Conservation (phyloP, 129 eudicot genomes). For the Chrysanthemum seticuspe region DNA sequence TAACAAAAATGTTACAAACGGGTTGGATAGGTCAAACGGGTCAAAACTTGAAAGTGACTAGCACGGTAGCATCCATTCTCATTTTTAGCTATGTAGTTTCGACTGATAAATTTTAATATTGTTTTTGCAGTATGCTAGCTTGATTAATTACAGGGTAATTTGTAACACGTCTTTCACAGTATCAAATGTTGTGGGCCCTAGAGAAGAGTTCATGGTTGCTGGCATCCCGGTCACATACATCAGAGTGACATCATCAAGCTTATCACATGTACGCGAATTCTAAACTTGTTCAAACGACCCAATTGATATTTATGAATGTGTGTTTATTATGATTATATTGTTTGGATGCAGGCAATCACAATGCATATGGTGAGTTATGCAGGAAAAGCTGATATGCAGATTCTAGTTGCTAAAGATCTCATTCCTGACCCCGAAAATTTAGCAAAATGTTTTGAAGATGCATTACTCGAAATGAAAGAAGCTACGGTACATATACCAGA, state of each 20-base stretch:
- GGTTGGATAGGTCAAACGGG: neutral
- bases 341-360: slow-evolving; percentile 63
- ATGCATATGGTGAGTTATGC: slow-evolving; percentile 90
- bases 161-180: slow-evolving; percentile 71
- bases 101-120: neutral
- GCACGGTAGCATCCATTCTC: neutral
- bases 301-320: neutral
- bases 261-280: slow-evolving; percentile 49
- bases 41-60: no score
- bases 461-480: slow-evolving; percentile 67
- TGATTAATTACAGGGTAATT: slow-evolving; percentile 49
- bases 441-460: slow-evolving; percentile 76
- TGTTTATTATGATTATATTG: slow-evolving; percentile 15
- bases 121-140: slow-evolving; percentile 50
- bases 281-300: neutral
- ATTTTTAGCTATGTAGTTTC: neutral
- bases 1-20: neutral
- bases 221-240: slow-evolving; percentile 63
- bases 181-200: slow-evolving; percentile 73
- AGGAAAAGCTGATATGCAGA: slow-evolving; percentile 79
- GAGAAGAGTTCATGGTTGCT: slow-evolving; percentile 55
- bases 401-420: slow-evolving; percentile 77
- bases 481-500: slow-evolving; percentile 27
- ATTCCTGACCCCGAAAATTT: slow-evolving; percentile 63
- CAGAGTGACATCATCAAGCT: slow-evolving; percentile 50